Percentiles rank a stretch among this genome's conserved stretches.
phyloP scores from a whole-genome alignment of 2,329 filamentous ascomycete species.

The Talaromyces sp. region DNA sequence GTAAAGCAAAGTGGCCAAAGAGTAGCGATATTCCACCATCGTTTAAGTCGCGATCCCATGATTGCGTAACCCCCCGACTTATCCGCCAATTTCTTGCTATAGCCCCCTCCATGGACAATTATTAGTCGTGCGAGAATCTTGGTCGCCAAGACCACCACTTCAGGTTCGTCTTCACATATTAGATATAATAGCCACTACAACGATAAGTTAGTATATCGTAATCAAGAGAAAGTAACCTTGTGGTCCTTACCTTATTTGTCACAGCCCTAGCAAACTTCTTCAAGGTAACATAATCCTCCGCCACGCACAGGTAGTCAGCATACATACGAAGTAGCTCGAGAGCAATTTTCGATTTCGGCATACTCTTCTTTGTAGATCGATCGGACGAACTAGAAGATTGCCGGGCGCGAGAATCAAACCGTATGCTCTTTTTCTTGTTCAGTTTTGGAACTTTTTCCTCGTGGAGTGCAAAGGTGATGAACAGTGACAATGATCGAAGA shows the following conservation, averaged over 20 bases:
- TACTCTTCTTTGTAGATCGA: slow-evolving; percentile 18
- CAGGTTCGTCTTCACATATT: slow-evolving; percentile 76
- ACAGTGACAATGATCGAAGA: slow-evolving; percentile 79
- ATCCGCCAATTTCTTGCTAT: slow-evolving; percentile 76
- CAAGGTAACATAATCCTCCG: slow-evolving; percentile 62
- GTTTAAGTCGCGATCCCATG: slow-evolving; percentile 72
- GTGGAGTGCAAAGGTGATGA: slow-evolving; percentile 88
- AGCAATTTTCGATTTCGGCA: slow-evolving; percentile 65
- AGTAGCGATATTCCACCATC: slow-evolving; percentile 81
- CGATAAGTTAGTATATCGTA: not conserved
- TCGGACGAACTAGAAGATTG: slow-evolving; percentile 30
- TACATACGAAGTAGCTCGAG: slow-evolving; percentile 72
- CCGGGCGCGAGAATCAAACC: slow-evolving; percentile 25
- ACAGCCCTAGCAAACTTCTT: slow-evolving; percentile 90
- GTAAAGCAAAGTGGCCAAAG: slow-evolving; percentile 87
- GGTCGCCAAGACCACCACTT: slow-evolving; percentile 72
- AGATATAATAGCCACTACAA: slow-evolving; percentile 82
- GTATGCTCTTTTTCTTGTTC: slow-evolving; percentile 42
- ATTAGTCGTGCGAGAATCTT: slow-evolving; percentile 81
- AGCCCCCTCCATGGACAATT: slow-evolving; percentile 72
- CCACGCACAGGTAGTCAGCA: slow-evolving; percentile 69
- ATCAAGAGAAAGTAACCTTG: not conserved
- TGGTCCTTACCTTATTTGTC: slow-evolving; percentile 72
- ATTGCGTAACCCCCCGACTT: slow-evolving; percentile 86
- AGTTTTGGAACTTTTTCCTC: slow-evolving; percentile 46